These are phyloP conservation scores for Plasmodium inui DNA, from an alignment of 169 alveolate genomes.

Conservation along the genomic window DNA sequence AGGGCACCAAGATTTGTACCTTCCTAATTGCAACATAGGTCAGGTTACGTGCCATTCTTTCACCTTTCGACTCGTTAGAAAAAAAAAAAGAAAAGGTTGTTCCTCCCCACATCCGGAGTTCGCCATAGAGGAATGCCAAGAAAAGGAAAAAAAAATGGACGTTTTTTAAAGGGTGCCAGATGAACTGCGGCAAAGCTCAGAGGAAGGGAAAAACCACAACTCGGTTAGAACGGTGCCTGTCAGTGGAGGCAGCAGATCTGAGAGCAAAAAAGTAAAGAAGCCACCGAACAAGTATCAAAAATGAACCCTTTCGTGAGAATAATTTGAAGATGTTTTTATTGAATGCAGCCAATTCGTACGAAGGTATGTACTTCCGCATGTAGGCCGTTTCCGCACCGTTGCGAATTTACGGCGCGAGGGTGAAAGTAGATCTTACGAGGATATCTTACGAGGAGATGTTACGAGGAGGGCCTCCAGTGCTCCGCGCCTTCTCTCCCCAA, in stretches of 20 bases:
- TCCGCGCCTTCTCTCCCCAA: not conserved
- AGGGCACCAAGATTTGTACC: not conserved
- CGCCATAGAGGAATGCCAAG: not conserved
- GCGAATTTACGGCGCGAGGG: not conserved
- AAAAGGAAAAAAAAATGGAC: not conserved
- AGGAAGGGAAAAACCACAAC: not conserved
- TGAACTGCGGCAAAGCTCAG: not conserved
- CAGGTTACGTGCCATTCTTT: not conserved
- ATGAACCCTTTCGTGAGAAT: not conserved
- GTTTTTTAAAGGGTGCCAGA: not conserved
- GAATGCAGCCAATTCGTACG: not conserved
- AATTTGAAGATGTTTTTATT: too few species aligned
- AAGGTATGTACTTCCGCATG: not conserved
- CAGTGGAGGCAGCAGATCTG: not conserved
- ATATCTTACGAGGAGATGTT: too few species aligned
- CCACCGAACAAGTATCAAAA: not conserved
- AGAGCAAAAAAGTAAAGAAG: not conserved
- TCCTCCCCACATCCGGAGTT: not conserved
- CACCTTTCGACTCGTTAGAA: not conserved
- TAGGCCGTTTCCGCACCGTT: not conserved
- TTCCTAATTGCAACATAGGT: not conserved
- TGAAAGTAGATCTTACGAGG: too few species aligned
- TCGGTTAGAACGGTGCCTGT: not conserved
- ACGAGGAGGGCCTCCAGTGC: not conserved
- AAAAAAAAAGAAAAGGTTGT: not conserved